Evolutionary conservation across 129 eudicot genomes (phyloP).

Genomic region (Artemisia argyi): DNA sequence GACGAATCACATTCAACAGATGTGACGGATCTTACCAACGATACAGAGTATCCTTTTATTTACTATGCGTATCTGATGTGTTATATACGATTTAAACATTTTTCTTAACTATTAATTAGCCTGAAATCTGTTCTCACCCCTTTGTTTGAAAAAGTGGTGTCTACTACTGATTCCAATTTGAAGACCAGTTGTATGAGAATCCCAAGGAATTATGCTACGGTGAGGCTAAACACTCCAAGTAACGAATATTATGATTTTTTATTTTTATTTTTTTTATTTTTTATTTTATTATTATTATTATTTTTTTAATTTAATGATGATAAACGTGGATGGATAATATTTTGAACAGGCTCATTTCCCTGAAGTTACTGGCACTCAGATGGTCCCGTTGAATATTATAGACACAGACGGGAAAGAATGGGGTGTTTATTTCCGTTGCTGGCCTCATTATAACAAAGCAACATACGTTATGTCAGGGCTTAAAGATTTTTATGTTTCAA

Average conservation of each 20-base stretch:
- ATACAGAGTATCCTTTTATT: too few relatives aligned
- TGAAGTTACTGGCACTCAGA: constrained; percentile 28
- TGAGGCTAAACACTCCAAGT: constrained; percentile 22
- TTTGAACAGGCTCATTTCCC: constrained; percentile 51
- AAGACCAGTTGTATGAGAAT: constrained; percentile 44
- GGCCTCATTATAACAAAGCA: constrained; percentile 32
- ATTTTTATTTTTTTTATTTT: too few relatives aligned
- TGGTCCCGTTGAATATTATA: constrained; percentile 29
- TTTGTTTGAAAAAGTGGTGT: constrained; percentile 47
- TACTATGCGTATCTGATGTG: too few relatives aligned
- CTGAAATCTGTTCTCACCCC: constrained; percentile 32
- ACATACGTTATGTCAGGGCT: constrained; percentile 53
- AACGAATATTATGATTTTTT: not conserved
- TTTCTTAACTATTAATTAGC: constrained; percentile 47
- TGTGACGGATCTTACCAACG: too few relatives aligned
- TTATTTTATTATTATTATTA: not conserved
- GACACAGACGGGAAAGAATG: constrained; percentile 60
- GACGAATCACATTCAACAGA: too few relatives aligned
- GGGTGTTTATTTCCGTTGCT: constrained; percentile 40
- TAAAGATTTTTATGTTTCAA: constrained; percentile 40
- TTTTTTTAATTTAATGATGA: not conserved
- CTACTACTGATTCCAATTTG: constrained; percentile 44
- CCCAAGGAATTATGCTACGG: constrained; percentile 53
- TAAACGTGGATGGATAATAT: not conserved
- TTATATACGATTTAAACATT: not conserved